Percentiles rank a stretch among this genome's conserved stretches.
Conservation (phyloP, 805 yeast species). For the Metschnikowia lochheadii region DNA sequence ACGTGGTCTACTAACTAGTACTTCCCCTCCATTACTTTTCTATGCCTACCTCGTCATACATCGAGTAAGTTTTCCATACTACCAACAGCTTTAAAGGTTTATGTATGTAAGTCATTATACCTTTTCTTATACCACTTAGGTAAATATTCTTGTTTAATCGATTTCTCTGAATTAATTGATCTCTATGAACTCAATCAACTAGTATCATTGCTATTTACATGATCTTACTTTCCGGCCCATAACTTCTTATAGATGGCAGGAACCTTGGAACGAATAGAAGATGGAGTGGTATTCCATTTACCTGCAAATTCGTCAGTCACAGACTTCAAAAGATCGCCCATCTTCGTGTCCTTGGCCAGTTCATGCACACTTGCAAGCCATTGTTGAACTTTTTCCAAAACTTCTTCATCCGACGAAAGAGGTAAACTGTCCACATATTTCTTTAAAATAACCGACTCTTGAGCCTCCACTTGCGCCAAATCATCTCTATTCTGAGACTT, state of each 20-base stretch:
- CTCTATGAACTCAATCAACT: no score
- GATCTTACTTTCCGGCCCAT: constrained; percentile 8
- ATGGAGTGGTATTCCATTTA: constrained; percentile 20
- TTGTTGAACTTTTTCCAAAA: constrained; percentile 26
- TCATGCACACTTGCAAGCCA: constrained; percentile 17
- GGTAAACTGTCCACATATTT: constrained; percentile 39
- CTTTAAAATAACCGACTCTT: constrained; percentile 42
- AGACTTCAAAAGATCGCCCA: constrained; percentile 11
- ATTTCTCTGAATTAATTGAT: neutral
- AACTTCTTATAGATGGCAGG: constrained; percentile 18
- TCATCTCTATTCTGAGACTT: constrained; percentile 45
- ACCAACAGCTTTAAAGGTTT: no score
- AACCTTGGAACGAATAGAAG: constrained; percentile 17
- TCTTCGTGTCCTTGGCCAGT: constrained; percentile 3
- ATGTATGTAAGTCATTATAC: no score
- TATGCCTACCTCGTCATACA: no score
- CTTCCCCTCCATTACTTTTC: no score
- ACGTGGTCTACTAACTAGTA: no score
- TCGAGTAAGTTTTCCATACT: no score
- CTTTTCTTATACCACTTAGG: no score
- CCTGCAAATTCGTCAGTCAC: constrained; percentile 17
- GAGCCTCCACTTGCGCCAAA: constrained; percentile 48
- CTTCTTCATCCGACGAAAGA: constrained; percentile 44
- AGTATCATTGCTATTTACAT: constrained; percentile 1
- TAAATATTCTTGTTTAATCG: no score